A percentile compares a stretch with the other conserved stretches of the same genome.
These are phyloP conservation scores for Leonotis leonurus DNA, from an alignment of 257 asterid species.

Conservation along the genomic window DNA sequence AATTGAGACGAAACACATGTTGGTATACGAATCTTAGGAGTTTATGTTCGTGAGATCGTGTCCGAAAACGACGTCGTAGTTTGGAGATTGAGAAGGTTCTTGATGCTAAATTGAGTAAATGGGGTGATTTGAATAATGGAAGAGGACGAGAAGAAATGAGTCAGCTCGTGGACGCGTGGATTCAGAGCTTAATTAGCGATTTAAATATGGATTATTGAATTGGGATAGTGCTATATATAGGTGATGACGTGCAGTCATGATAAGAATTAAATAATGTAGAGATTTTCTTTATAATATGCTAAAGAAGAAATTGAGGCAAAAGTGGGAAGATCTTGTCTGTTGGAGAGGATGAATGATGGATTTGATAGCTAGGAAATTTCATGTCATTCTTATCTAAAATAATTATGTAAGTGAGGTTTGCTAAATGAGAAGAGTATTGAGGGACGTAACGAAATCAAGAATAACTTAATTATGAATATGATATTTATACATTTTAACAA, in stretches of 20 bases:
- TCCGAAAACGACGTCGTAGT: constrained; percentile 14
- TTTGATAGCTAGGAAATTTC: constrained; percentile 9
- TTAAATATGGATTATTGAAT: background rate
- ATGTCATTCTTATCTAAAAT: constrained; percentile 9
- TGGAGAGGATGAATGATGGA: constrained; percentile 18
- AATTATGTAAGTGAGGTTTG: background rate
- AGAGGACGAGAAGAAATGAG: constrained; percentile 23
- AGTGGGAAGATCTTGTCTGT: constrained; percentile 16
- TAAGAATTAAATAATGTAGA: constrained; percentile 21
- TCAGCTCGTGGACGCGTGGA: constrained; percentile 47
- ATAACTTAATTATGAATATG: background rate
- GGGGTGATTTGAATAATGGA: constrained; percentile 27
- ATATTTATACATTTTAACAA: background rate
- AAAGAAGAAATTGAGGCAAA: constrained; percentile 20
- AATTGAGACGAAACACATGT: constrained; percentile 33
- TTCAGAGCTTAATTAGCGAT: constrained; percentile 14
- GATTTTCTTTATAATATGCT: background rate
- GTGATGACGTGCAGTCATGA: constrained; percentile 48
- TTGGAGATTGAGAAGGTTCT: constrained; percentile 42
- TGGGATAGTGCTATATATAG: constrained; percentile 40
- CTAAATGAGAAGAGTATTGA: background rate
- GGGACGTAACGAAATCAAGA: constrained; percentile 20
- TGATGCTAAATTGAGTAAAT: constrained; percentile 39
- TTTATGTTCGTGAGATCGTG: constrained; percentile 5
- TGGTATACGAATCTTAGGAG: constrained; percentile 10